Evolutionary conservation across 371 early-diverging fungal genomes (phyloP).

Genomic region (Scutellospora calospora): DNA sequence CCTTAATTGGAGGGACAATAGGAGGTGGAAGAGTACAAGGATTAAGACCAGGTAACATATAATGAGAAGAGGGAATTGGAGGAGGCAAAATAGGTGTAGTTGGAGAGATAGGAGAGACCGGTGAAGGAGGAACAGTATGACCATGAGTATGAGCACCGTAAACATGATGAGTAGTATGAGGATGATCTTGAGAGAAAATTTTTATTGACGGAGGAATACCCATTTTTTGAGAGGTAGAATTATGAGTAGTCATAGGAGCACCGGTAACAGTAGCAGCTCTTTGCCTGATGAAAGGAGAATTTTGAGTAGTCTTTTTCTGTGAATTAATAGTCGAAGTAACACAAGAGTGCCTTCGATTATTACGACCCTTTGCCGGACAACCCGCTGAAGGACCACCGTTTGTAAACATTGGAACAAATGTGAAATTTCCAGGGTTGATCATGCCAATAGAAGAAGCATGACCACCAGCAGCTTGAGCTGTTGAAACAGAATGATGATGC

Average conservation of each 20-base stretch:
- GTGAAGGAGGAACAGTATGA: constrained; percentile 28
- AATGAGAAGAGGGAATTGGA: constrained; percentile 34
- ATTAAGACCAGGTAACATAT: constrained; percentile 16
- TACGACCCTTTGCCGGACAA: constrained; percentile 24
- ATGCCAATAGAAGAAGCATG: constrained; percentile 39
- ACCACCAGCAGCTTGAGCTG: constrained; percentile 45
- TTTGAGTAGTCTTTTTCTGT: constrained; percentile 5
- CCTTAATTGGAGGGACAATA: constrained; percentile 5
- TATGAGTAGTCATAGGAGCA: neutral
- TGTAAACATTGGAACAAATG: constrained; percentile 47
- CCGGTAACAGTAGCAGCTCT: constrained; percentile 37
- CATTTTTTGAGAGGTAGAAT: neutral
- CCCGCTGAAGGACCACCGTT: constrained; percentile 37
- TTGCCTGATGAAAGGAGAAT: constrained; percentile 16
- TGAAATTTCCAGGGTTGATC: constrained; percentile 45
- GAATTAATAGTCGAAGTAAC: neutral
- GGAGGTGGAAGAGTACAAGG: constrained; percentile 22
- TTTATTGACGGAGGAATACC: neutral
- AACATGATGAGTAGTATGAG: constrained; percentile 25
- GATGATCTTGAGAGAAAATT: constrained; percentile 16
- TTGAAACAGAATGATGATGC: constrained; percentile 46
- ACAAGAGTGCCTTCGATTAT: constrained; percentile 42
- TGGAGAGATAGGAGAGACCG: constrained; percentile 11
- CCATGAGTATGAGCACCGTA: constrained; percentile 20
- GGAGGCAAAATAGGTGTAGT: constrained; percentile 25